These are phyloP conservation scores for Backusella mclennaniae DNA, from an alignment of 192 early-diverging fungal species.

Conservation along the genomic window DNA sequence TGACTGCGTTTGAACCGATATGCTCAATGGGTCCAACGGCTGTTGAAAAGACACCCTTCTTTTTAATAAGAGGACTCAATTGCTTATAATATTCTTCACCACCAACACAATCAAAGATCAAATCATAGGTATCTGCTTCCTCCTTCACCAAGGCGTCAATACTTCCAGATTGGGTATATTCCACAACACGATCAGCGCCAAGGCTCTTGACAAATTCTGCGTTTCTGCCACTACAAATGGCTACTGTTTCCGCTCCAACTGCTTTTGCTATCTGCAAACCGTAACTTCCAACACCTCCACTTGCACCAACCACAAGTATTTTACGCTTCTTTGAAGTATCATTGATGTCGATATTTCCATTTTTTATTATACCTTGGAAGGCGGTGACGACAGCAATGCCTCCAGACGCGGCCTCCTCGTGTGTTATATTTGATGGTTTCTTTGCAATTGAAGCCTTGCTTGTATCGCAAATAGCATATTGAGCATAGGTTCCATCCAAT, in stretches of 20 bases:
- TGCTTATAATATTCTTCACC: slow-evolving; percentile 27
- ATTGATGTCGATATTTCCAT: neutral
- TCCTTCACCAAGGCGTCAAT: slow-evolving; percentile 15
- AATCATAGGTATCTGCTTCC: slow-evolving; percentile 36
- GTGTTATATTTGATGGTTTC: slow-evolving; percentile 16
- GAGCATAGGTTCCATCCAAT: slow-evolving; percentile 20
- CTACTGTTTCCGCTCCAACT: slow-evolving; percentile 51
- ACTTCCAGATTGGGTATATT: slow-evolving; percentile 50
- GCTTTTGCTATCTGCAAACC: slow-evolving; percentile 54
- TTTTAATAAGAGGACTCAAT: slow-evolving; percentile 2
- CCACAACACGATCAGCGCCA: slow-evolving; percentile 57
- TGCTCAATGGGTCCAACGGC: slow-evolving; percentile 23
- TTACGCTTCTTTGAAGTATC: slow-evolving; percentile 16
- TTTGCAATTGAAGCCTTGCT: neutral
- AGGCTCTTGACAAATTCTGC: slow-evolving; percentile 42
- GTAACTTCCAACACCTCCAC: slow-evolving; percentile 49
- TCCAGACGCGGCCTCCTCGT: slow-evolving; percentile 8
- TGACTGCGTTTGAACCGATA: slow-evolving; percentile 8
- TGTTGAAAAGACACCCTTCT: slow-evolving; percentile 12
- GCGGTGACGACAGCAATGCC: slow-evolving; percentile 15
- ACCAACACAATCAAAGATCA: slow-evolving; percentile 48
- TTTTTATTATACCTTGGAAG: neutral
- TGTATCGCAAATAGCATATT: slow-evolving; percentile 7
- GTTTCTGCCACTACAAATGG: slow-evolving; percentile 51
- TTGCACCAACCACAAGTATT: slow-evolving; percentile 49